phyloP scores from a whole-genome alignment of 2,329 filamentous ascomycete species.

The Fusarium chuoi region DNA sequence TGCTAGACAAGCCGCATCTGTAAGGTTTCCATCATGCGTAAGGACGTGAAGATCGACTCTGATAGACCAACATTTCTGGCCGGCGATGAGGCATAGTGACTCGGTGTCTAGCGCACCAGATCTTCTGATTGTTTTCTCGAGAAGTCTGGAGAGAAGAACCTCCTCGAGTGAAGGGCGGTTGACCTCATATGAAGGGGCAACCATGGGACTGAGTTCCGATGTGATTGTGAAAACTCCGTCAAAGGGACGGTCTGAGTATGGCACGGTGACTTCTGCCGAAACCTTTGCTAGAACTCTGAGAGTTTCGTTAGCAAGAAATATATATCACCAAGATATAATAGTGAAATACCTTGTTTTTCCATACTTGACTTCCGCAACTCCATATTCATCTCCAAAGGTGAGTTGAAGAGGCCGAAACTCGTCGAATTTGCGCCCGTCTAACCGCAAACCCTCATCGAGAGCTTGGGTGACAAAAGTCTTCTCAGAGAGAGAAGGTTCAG shows the following conservation, averaged over 20 bases:
- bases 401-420: slow-evolving; percentile 82
- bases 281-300: slow-evolving; percentile 83
- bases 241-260: slow-evolving; percentile 88
- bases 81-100: slow-evolving; percentile 91
- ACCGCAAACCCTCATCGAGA: slow-evolving; percentile 79
- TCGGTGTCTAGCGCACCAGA: slow-evolving; percentile 95
- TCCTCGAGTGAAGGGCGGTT: slow-evolving; percentile 86
- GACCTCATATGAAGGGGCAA: slow-evolving; percentile 88
- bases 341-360: slow-evolving; percentile 84
- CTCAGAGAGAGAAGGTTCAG: slow-evolving; percentile 89
- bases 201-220: slow-evolving; percentile 92
- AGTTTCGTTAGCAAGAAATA: slow-evolving; percentile 11
- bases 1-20: slow-evolving; percentile 86
- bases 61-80: slow-evolving; percentile 89
- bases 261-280: slow-evolving; percentile 87
- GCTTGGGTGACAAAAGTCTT: slow-evolving; percentile 86
- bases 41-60: slow-evolving; percentile 93
- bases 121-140: slow-evolving; percentile 94
- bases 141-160: slow-evolving; percentile 83
- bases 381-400: slow-evolving; percentile 89
- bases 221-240: slow-evolving; percentile 95
- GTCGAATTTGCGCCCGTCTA: slow-evolving; percentile 86
- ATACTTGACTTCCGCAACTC: slow-evolving; percentile 84
- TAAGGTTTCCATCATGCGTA: slow-evolving; percentile 88
- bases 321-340: neutral